Conservation (phyloP, 176 grass and related monocot genomes). For the Carex littledalei region DNA sequence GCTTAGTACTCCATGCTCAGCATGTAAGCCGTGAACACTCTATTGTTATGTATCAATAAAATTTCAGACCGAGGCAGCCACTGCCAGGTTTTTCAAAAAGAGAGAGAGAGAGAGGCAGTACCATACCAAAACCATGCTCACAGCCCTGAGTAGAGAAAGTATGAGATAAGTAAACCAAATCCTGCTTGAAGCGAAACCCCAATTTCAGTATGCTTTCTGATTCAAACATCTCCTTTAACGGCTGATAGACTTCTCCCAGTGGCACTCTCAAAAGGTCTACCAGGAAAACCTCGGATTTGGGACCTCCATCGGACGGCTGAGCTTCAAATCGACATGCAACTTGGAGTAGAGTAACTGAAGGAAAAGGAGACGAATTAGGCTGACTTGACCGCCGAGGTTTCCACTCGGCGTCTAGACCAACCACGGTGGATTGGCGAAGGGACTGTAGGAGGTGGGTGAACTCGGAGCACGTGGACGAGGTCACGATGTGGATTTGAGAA, state of each 20-base stretch:
- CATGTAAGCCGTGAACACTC: too few species aligned
- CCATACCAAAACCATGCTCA: conserved; percentile 48
- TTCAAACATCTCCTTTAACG: conserved; percentile 66
- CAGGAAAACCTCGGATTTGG: conserved; percentile 45
- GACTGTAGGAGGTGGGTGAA: conserved; percentile 36
- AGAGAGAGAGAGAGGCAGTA: conserved; percentile 16
- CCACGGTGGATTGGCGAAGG: conserved; percentile 34
- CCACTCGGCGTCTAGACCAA: conserved; percentile 91
- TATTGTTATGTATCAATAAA: too few species aligned
- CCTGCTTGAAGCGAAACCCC: conserved; percentile 92
- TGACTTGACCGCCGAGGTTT: conserved; percentile 52
- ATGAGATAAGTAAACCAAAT: conserved; percentile 70
- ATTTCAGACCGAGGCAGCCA: too few species aligned
- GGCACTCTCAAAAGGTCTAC: conserved; percentile 75
- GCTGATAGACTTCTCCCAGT: conserved; percentile 49
- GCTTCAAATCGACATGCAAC: conserved; percentile 43
- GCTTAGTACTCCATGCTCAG: too few species aligned
- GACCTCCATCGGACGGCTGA: not conserved
- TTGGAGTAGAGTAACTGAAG: conserved; percentile 71
- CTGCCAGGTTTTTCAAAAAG: too few species aligned
- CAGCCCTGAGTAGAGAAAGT: conserved; percentile 62
- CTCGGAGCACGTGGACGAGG: conserved; percentile 26
- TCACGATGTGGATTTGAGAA: conserved; percentile 16
- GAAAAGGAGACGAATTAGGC: conserved; percentile 25
- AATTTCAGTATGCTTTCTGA: conserved; percentile 51